Conservation (phyloP, 2,329 filamentous ascomycete genomes). For the Lanzia echinophila region DNA sequence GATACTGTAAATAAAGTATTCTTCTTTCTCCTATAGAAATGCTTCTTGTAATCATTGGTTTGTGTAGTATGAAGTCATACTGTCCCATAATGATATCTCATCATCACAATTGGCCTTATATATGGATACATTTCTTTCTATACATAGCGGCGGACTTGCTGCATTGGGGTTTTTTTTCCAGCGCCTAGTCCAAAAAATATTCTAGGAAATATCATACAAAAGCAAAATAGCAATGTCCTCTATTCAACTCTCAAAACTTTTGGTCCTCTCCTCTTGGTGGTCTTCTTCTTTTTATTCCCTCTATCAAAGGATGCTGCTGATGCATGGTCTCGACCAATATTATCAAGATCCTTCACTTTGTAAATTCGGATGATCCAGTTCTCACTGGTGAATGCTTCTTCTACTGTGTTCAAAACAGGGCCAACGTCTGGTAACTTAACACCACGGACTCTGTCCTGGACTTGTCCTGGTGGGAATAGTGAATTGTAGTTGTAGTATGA, state of each 20-base stretch:
- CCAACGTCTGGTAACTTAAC: conserved; percentile 74
- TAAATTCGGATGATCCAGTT: conserved; percentile 99
- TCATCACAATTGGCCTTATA: conserved; percentile 10
- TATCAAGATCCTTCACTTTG: conserved; percentile 99
- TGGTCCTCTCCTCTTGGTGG: conserved; percentile 63
- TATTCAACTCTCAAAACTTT: conserved; percentile 68
- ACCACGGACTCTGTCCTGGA: conserved; percentile 80
- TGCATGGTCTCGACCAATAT: conserved; percentile 83
- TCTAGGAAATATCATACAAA: conserved; percentile 28
- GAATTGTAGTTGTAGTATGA: conserved; percentile 96
- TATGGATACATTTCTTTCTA: conserved; percentile 25
- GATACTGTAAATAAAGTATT: too few relatives aligned
- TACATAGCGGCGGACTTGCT: conserved; percentile 15
- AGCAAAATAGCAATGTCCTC: conserved; percentile 15
- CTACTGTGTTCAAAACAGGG: conserved; percentile 78
- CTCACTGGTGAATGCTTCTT: conserved; percentile 97
- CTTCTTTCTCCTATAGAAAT: too few relatives aligned
- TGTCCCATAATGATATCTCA: background rate
- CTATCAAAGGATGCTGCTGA: conserved; percentile 63
- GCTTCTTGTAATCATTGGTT: background rate
- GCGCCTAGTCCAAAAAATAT: conserved; percentile 13
- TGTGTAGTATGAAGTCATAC: background rate
- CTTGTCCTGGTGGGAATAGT: conserved; percentile 88
- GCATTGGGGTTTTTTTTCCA: conserved; percentile 18
- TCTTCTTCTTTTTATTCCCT: conserved; percentile 79